Conservation (phyloP, 2,329 filamentous ascomycete genomes). For the Alternaria tenuissima region DNA sequence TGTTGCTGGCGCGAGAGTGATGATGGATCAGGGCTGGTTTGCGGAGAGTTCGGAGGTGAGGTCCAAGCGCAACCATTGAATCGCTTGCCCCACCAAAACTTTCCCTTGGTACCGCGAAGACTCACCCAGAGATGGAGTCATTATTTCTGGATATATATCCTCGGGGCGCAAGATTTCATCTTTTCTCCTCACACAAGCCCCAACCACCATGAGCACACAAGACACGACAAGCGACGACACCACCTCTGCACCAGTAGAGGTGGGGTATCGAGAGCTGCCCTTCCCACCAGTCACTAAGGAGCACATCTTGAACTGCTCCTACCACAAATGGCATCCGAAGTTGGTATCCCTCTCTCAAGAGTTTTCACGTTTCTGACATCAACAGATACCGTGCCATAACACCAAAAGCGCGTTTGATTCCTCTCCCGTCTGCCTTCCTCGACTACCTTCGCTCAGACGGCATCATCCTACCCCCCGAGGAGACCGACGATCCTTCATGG, state of each 20-base stretch:
- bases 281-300: slow-evolving; percentile 86
- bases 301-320: slow-evolving; percentile 94
- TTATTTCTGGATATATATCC: slow-evolving; percentile 2
- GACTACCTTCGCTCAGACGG: slow-evolving; percentile 91
- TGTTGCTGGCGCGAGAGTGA: neutral
- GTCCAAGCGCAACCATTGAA: slow-evolving; percentile 24
- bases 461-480: slow-evolving; percentile 82
- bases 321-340: slow-evolving; percentile 88
- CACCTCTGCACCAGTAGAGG: slow-evolving; percentile 13
- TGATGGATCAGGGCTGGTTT: slow-evolving; percentile 4
- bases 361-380: neutral
- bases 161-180: neutral
- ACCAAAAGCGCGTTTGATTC: slow-evolving; percentile 85
- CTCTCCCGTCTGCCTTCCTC: slow-evolving; percentile 77
- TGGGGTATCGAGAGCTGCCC: slow-evolving; percentile 57
- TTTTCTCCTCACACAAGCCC: neutral
- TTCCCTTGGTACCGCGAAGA: slow-evolving; percentile 27
- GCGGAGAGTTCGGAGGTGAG: slow-evolving; percentile 37
- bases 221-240: slow-evolving; percentile 1
- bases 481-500: slow-evolving; percentile 56
- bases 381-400: slow-evolving; percentile 79
- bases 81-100: slow-evolving; percentile 41
- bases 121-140: slow-evolving; percentile 39
- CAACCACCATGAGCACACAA: slow-evolving; percentile 33
- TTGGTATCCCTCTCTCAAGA: slow-evolving; percentile 46